Evolutionary conservation across 1,284 basidiomycete genomes (phyloP), one percentile per base, ranked within the genome.

Genomic region (Malassezia brasiliensis): DNA sequence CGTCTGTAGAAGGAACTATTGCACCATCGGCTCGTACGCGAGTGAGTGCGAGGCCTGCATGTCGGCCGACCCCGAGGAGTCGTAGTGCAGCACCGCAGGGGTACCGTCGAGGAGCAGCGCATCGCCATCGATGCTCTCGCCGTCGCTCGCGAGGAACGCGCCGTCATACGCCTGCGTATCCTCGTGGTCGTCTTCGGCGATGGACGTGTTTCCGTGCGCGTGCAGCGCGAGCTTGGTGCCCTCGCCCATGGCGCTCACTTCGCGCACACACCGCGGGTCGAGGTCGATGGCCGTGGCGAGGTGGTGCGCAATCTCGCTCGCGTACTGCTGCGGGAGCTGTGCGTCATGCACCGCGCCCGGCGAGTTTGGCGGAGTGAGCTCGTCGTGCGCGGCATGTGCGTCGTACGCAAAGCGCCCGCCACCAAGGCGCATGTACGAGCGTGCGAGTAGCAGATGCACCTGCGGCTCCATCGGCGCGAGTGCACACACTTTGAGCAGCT

Each of bases 391-490:
- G 15, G 58, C 44, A 6, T 7, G 9, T 25, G 25, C 15, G 45
- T 67, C 57, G 34, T 61, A 44, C 19, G 67, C 58, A 52, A 74
- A 72, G 12, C 45, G 45, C 0, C 72, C 72, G 3, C 66, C 67
- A 6, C 66, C 69, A 20, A 68, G 44, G 1, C 67, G 62, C 72
- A 74, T 74, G 56, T 71, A 74, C 19, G 64, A 65, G 53, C 70
- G 62, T 8, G 72, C 72, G 1, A 74, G 55, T 46, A 72, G 52
- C 30, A 74, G 48, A 35, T 74, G 72, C 12, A 72, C 61, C 34
- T 62, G 64, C 14, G 68, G 65, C 44, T 74, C 72, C 20, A 66
- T 57, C 3, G 69, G 68, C 8, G 64, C 66, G 11, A 70, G 38
- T 7, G 64, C 65, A 44, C 62, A 60, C 19, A 65, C 69, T 2